phyloP scores from a whole-genome alignment of 352 stramenopile genomes.

The Phytophthora constricta region DNA sequence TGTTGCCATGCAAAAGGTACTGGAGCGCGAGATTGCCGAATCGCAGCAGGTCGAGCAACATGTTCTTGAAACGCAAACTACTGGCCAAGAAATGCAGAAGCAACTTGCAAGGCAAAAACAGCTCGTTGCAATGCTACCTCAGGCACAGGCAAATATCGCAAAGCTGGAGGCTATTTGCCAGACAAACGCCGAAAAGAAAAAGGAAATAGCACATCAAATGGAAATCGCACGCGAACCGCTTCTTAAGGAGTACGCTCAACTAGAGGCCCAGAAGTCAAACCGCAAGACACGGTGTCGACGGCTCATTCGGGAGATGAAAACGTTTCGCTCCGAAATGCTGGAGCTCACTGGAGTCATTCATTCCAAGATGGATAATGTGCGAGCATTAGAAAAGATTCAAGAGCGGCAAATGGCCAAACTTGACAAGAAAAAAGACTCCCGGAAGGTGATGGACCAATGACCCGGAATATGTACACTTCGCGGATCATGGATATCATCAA shows the following conservation, averaged over 20 bases:
- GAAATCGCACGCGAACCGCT: slow-evolving; percentile 53
- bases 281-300: slow-evolving; percentile 61
- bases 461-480: slow-evolving; percentile 85
- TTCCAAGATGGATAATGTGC: slow-evolving; percentile 69
- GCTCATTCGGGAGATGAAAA: slow-evolving; percentile 75
- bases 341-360: slow-evolving; percentile 68
- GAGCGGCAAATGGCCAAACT: slow-evolving; percentile 36
- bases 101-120: slow-evolving; percentile 59
- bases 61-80: slow-evolving; percentile 43
- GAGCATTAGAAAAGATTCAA: slow-evolving; percentile 63
- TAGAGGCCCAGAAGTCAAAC: slow-evolving; percentile 53
- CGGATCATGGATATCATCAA: slow-evolving; percentile 93
- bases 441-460: slow-evolving; percentile 35
- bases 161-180: slow-evolving; percentile 74
- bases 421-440: slow-evolving; percentile 21
- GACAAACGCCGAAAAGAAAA: slow-evolving; percentile 58
- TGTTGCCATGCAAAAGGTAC: slow-evolving; percentile 46
- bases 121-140: slow-evolving; percentile 65
- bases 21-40: slow-evolving; percentile 40
- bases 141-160: slow-evolving; percentile 68
- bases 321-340: slow-evolving; percentile 68
- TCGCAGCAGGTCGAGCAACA: slow-evolving; percentile 38
- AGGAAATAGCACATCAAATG: slow-evolving; percentile 61
- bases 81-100: slow-evolving; percentile 47
- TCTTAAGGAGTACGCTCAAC: slow-evolving; percentile 48